Evolutionary conservation across 2,329 filamentous ascomycete genomes (phyloP), one percentile per base, ranked within the genome.

Genomic region (Calonectria naviculata): DNA sequence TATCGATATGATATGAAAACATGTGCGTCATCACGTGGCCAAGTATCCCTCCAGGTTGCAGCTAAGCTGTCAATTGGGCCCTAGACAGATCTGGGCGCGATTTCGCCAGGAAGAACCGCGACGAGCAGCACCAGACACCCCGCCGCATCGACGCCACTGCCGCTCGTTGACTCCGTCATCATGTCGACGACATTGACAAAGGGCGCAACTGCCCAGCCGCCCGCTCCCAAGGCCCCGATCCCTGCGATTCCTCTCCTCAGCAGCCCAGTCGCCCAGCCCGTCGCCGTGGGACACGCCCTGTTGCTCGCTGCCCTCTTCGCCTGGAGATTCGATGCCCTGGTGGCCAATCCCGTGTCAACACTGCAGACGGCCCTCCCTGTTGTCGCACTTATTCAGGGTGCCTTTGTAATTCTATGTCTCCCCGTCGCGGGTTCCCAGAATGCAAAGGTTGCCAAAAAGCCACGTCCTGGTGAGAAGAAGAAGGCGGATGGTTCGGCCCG

Each of bases 261-360:
- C 67, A 83, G 80, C 38, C 78, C 83, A 19, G 74, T 81, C 52
- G 84, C 86, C 12, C 80, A 84, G 69, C 80, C 88, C 26, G 89
- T 93, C 79, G 90, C 92, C 15, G 88, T 94, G 78, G 82, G 91
- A 24, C 93, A 97, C 75, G 92, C 94, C 0, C 82, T 88, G 29
- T 83, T 95, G 13, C 86, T 97, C 34, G 87, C 94, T 34, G 88
- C 87, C 12, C 83, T 93, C 41, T 92, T 93, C 79, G 87, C 88
- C 54, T 79, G 89, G 73, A 89, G 89, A 44, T 96, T 97, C 82
- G 81, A 84, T 41, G 84, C 87, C 21, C 86, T 97, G 29, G 93
- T 97, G 31, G 85, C 87, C 19, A 89, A 95, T 74, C 94, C 95
- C 0, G 88, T 93, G 3, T 83, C 87, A 19, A 89, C 92, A 8